These are phyloP conservation scores for Kwoniella dejecticola DNA, from an alignment of 768 basidiomycete genomes.

Conservation along the genomic window DNA sequence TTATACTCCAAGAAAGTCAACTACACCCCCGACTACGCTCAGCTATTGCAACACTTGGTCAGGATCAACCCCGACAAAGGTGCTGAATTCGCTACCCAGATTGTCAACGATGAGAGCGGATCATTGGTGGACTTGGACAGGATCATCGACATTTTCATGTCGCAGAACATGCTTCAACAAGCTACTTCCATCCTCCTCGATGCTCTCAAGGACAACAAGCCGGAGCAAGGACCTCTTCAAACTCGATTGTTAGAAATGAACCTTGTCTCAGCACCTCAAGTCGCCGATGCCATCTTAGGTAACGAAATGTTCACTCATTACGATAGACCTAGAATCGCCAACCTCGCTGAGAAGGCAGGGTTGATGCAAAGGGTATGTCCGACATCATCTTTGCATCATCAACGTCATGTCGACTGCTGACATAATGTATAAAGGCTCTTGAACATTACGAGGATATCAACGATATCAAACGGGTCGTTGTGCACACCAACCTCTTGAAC, in stretches of 20 bases:
- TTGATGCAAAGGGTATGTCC: conserved; percentile 79
- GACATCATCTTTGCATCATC: not conserved
- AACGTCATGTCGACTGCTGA: not conserved
- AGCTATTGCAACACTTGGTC: conserved; percentile 92
- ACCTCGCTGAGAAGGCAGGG: conserved; percentile 97
- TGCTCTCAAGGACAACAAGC: conserved; percentile 96
- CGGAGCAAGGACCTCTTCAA: conserved; percentile 93
- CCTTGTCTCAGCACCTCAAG: conserved; percentile 93
- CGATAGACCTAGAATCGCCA: conserved; percentile 93
- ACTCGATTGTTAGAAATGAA: conserved; percentile 98
- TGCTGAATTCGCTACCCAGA: conserved; percentile 92
- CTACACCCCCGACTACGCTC: conserved; percentile 87
- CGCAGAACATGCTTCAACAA: conserved; percentile 98
- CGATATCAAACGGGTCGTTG: conserved; percentile 98
- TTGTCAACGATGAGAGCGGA: conserved; percentile 90
- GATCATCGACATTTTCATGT: conserved; percentile 99
- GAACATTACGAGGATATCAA: conserved; percentile 97
- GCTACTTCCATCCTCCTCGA: conserved; percentile 97
- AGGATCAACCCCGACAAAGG: conserved; percentile 96
- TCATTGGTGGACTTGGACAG: conserved; percentile 91
- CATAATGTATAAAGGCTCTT: conserved; percentile 82
- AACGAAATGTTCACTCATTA: conserved; percentile 99
- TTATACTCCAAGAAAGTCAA: conserved; percentile 96
- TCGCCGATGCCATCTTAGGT: conserved; percentile 96
- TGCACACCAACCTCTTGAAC: conserved; percentile 81